Evolutionary conservation across 768 basidiomycete species (phyloP).

Genomic region (Lactarius psammicola): DNA sequence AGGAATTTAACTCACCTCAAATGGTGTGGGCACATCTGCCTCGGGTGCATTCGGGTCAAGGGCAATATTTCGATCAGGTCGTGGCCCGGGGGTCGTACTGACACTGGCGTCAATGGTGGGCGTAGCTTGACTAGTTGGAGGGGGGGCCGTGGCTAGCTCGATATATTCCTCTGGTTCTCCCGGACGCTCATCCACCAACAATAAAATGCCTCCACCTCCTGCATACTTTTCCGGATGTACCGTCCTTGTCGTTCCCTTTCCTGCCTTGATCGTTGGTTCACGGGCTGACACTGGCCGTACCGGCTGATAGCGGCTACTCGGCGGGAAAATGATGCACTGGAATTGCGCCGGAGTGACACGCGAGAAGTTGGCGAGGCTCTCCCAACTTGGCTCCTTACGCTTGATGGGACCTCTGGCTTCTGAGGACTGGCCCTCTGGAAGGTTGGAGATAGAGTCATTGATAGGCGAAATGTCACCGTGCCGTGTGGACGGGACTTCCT

Average conservation of each 20-base stretch:
- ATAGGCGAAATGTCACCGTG: slow-evolving; percentile 59
- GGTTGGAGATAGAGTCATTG: slow-evolving; percentile 50
- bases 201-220: slow-evolving; percentile 84
- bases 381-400: slow-evolving; percentile 77
- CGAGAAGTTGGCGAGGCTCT: slow-evolving; percentile 81
- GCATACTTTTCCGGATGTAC: slow-evolving; percentile 57
- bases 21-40: slow-evolving; percentile 71
- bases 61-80: slow-evolving; percentile 49
- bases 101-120: slow-evolving; percentile 37
- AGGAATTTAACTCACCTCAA: slow-evolving; percentile 63
- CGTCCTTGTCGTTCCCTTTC: slow-evolving; percentile 35
- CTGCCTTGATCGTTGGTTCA: slow-evolving; percentile 25
- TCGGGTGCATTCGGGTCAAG: slow-evolving; percentile 71
- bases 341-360: slow-evolving; percentile 91
- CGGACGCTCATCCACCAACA: slow-evolving; percentile 72
- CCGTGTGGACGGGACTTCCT: slow-evolving; percentile 46
- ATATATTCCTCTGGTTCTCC: slow-evolving; percentile 75
- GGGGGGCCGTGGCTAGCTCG: slow-evolving; percentile 45
- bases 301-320: slow-evolving; percentile 80
- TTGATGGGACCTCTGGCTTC: slow-evolving; percentile 43
- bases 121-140: slow-evolving; percentile 28
- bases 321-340: slow-evolving; percentile 78
- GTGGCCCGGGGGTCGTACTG: slow-evolving; percentile 31
- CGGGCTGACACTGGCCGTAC: slow-evolving; percentile 71
- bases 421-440: slow-evolving; percentile 44